Conservation (phyloP, 352 stramenopile genomes). For the Aphanomyces euteiches region DNA sequence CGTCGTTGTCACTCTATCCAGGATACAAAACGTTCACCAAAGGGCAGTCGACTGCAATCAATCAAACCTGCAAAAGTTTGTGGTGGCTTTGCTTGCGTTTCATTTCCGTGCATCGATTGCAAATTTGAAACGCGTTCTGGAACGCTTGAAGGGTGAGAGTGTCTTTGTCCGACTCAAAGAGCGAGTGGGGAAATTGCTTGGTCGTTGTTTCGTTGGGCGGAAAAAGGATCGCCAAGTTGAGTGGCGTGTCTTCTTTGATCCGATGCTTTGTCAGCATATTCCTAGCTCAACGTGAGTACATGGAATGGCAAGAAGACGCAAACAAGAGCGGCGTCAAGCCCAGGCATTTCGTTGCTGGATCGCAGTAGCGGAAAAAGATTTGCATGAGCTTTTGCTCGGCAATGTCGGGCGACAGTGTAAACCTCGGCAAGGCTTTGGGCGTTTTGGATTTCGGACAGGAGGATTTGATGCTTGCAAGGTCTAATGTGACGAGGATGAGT, state of each 20-base stretch:
- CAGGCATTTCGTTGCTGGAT: constrained; percentile 53
- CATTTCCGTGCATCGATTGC: constrained; percentile 74
- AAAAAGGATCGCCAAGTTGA: constrained; percentile 37
- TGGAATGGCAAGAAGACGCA: neutral
- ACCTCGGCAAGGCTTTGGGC: constrained; percentile 26
- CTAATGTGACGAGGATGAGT: too few species aligned
- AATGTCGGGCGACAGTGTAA: constrained; percentile 66
- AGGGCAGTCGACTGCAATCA: neutral
- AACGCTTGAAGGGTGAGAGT: constrained; percentile 52
- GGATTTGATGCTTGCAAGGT: constrained; percentile 14
- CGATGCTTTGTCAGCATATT: constrained; percentile 54
- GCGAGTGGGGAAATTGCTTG: constrained; percentile 15
- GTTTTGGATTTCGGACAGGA: constrained; percentile 34
- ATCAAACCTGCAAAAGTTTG: constrained; percentile 31
- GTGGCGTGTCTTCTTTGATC: constrained; percentile 42
- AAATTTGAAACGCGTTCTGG: constrained; percentile 84
- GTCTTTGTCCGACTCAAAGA: constrained; percentile 24
- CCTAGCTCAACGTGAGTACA: constrained; percentile 46
- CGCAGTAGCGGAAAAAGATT: constrained; percentile 80
- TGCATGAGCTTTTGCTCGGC: constrained; percentile 83
- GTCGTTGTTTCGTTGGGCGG: constrained; percentile 25
- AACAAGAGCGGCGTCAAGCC: constrained; percentile 36
- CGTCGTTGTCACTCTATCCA: constrained; percentile 49
- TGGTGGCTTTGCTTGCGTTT: constrained; percentile 53
- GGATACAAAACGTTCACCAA: constrained; percentile 42